Evolutionary conservation across 495 filamentous ascomycete species (phyloP).

Genomic region (Aspergillus panamensis): DNA sequence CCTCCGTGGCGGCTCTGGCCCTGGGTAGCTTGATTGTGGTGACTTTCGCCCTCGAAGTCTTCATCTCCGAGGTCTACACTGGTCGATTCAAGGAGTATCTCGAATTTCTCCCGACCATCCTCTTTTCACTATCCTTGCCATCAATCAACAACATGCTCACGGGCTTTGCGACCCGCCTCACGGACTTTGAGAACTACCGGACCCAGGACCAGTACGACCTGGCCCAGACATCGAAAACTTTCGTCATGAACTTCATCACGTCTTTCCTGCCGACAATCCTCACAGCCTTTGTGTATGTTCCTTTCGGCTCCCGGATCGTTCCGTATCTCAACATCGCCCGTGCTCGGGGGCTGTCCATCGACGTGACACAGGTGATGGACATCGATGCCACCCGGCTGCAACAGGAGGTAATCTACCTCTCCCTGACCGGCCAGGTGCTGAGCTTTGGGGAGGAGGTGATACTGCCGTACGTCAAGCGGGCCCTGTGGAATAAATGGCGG

Average conservation of each 20-base stretch:
- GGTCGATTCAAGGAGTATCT: constrained; percentile 80
- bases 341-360: constrained; percentile 24
- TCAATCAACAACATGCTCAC: constrained; percentile 71
- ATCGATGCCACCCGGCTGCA: constrained; percentile 78
- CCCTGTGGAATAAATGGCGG: constrained; percentile 37
- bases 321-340: constrained; percentile 80
- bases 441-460: constrained; percentile 82
- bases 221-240: constrained; percentile 83
- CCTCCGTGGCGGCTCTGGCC: constrained; percentile 62
- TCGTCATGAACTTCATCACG: constrained; percentile 94
- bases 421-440: constrained; percentile 86
- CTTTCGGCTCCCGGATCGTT: constrained; percentile 78
- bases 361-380: constrained; percentile 48
- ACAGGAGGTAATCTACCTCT: constrained; percentile 93
- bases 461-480: constrained; percentile 77
- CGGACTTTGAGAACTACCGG: constrained; percentile 86
- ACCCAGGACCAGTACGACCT: constrained; percentile 76
- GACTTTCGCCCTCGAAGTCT: constrained; percentile 87
- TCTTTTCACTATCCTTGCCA: constrained; percentile 74
- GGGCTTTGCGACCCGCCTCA: constrained; percentile 69
- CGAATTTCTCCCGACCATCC: constrained; percentile 78
- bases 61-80: constrained; percentile 87
- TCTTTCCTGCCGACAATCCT: constrained; percentile 89
- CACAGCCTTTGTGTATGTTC: constrained; percentile 94
- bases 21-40: constrained; percentile 76